A percentile compares a stretch with the other conserved stretches of the same genome.
Conservation (phyloP, 306 rosid genomes). For the Crotalaria pallida region DNA sequence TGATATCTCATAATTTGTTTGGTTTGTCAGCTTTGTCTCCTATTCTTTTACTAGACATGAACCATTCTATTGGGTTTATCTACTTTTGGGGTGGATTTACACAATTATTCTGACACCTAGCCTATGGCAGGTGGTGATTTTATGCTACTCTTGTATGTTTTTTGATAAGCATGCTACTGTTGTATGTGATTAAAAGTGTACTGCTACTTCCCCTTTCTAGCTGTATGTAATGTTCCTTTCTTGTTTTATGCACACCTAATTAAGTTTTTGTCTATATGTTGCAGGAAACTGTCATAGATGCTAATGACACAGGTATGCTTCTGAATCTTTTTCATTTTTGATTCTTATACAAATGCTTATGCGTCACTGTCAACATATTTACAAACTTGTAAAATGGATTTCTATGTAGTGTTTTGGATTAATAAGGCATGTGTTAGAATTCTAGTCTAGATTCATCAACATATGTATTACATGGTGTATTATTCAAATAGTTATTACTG, state of each 20-base stretch:
- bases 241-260: constrained; percentile 21
- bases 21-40: background rate
- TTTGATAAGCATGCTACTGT: background rate
- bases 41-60: background rate
- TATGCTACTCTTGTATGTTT: background rate
- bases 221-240: background rate
- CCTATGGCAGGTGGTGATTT: background rate
- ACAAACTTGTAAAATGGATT: constrained; percentile 5
- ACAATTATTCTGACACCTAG: too few species aligned
- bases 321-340: constrained; percentile 12
- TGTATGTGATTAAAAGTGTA: background rate
- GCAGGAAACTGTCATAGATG: constrained; percentile 61
- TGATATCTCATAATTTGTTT: constrained; percentile 6
- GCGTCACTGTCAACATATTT: background rate
- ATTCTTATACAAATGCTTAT: constrained; percentile 9
- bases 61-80: too few species aligned
- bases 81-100: too few species aligned
- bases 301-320: constrained; percentile 73
- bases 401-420: background rate
- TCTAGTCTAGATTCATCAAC: background rate
- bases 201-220: background rate
- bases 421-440: background rate
- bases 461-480: background rate
- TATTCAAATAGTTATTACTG: background rate
- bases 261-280: constrained; percentile 28